A percentile compares a stretch with the other conserved stretches of the same genome.
phyloP scores from a whole-genome alignment of 2,329 filamentous ascomycete species.

The Botryotinia convoluta region DNA sequence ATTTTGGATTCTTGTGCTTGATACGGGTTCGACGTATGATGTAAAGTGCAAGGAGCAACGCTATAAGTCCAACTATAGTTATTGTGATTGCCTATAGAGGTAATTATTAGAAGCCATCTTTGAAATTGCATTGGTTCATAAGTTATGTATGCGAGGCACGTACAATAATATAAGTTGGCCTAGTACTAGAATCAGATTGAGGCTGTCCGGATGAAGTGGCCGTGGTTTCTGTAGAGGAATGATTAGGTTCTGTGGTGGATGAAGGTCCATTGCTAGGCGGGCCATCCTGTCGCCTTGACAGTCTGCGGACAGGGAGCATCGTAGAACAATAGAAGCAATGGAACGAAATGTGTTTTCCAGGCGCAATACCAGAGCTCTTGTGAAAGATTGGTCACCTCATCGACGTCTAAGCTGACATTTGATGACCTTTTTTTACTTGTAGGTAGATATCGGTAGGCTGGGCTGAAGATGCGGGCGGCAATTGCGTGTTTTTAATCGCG shows the following conservation, averaged over 20 bases:
- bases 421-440: not conserved
- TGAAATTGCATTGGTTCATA: not conserved
- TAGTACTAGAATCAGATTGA: conserved; percentile 1
- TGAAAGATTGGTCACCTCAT: conserved; percentile 20
- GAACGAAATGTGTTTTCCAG: not conserved
- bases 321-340: conserved; percentile 15
- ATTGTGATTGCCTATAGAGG: conserved; percentile 21
- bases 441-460: not conserved
- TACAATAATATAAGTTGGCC: conserved; percentile 18
- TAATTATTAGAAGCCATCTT: not conserved
- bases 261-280: conserved; percentile 8
- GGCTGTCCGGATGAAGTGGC: not conserved
- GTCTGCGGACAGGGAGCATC: conserved; percentile 5
- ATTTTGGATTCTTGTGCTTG: conserved; percentile 48
- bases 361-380: conserved; percentile 8
- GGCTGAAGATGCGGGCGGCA: conserved; percentile 9
- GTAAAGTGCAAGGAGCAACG: conserved; percentile 26
- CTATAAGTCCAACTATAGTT: conserved; percentile 26
- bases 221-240: not conserved
- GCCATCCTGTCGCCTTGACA: conserved; percentile 18
- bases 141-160: not conserved
- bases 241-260: conserved; percentile 4
- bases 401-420: conserved; percentile 11
- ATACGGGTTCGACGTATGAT: conserved; percentile 43
- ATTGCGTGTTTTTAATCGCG: conserved; percentile 15